Evolutionary conservation across 176 grass and related monocot species (phyloP).

Genomic region (Triticum aestivum): IWGSC_CS_RefSeq_v2.1 NC_057805.1:52125573-52126072

Average conservation of each 20-base stretch:
- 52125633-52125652: not conserved
- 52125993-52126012: no score
- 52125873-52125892: not conserved
- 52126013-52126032: conserved; percentile 31
- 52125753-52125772: not conserved
- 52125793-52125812: not conserved
- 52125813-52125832: not conserved
- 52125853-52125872: not conserved
- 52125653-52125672: not conserved
- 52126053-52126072: conserved; percentile 71
- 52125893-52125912: not conserved
- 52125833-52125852: not conserved
- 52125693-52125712: not conserved
- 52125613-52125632: conserved; percentile 26
- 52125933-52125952: not conserved
- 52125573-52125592: not conserved
- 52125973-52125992: not conserved
- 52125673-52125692: not conserved
- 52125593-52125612: conserved; percentile 23
- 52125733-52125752: not conserved
- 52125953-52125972: no score
- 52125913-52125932: not conserved
- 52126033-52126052: conserved; percentile 55
- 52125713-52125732: conserved; percentile 13
- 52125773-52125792: not conserved